Evolutionary conservation across 164 flowering plant species (phyloP).

Genomic region (Cinnamomum micranthum): DNA sequence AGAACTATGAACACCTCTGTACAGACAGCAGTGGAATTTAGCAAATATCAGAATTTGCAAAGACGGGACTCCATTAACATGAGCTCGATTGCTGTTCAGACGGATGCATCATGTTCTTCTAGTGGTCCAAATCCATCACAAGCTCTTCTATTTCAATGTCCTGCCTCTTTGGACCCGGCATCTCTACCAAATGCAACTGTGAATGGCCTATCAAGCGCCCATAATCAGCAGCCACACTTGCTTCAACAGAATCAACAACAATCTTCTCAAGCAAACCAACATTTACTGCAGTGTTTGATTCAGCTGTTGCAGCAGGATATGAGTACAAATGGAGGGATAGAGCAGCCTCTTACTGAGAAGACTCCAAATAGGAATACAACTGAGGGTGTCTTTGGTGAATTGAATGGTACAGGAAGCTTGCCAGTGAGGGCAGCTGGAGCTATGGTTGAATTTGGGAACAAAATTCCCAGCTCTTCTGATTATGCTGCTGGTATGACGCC

Average conservation of each 20-base stretch:
- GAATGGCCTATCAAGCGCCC: slow-evolving; percentile 28
- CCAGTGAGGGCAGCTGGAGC: neutral
- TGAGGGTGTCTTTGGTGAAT: neutral
- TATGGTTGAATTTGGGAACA: neutral
- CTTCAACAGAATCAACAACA: neutral
- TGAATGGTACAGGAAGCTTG: slow-evolving; percentile 1
- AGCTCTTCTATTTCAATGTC: slow-evolving; percentile 45
- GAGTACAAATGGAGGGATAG: slow-evolving; percentile 24
- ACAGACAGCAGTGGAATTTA: slow-evolving; percentile 51
- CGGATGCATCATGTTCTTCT: slow-evolving; percentile 38
- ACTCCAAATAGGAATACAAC: neutral
- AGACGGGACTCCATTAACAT: slow-evolving; percentile 60
- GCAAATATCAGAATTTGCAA: slow-evolving; percentile 64
- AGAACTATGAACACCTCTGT: slow-evolving; percentile 49
- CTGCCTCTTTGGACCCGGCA: slow-evolving; percentile 28
- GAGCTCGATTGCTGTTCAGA: slow-evolving; percentile 40
- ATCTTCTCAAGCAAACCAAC: slow-evolving; percentile 39
- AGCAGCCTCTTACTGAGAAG: slow-evolving; percentile 1
- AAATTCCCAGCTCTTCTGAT: neutral
- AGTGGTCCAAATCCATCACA: slow-evolving; percentile 8
- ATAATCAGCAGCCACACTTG: slow-evolving; percentile 13
- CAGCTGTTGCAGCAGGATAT: slow-evolving; percentile 76
- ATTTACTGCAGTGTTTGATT: slow-evolving; percentile 65
- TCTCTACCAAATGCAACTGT: slow-evolving; percentile 32
- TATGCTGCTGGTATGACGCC: neutral